These are phyloP conservation scores for Pythium aristosporum DNA, from an alignment of 352 stramenopile species.

Conservation along the genomic window DNA sequence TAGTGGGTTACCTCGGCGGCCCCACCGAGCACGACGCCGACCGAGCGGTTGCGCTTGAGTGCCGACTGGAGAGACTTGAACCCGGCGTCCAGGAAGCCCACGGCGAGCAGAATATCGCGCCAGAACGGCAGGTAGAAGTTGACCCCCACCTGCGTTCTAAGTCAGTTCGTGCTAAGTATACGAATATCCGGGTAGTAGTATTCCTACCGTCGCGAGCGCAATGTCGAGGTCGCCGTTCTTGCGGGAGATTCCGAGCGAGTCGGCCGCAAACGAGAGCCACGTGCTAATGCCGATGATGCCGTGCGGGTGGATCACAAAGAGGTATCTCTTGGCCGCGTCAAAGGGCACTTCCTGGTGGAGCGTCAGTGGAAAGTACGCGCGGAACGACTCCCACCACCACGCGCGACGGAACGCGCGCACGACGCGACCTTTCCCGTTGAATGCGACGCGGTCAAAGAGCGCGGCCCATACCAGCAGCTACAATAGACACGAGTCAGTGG, in stretches of 20 bases:
- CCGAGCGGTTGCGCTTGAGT: conserved; percentile 34
- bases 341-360: conserved; percentile 43
- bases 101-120: conserved; percentile 44
- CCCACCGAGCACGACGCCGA: conserved; percentile 41
- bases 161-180: too few relatives aligned
- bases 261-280: conserved; percentile 46
- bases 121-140: conserved; percentile 58
- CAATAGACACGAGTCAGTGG: neutral
- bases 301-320: conserved; percentile 55
- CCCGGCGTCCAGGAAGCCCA: conserved; percentile 55
- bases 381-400: conserved; percentile 43
- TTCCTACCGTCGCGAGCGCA: conserved; percentile 38
- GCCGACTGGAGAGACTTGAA: conserved; percentile 37
- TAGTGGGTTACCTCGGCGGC: conserved; percentile 37
- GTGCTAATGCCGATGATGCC: conserved; percentile 50
- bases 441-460: conserved; percentile 37
- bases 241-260: conserved; percentile 34
- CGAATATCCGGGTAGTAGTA: too few relatives aligned
- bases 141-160: conserved; percentile 30
- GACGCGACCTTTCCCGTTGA: conserved; percentile 41
- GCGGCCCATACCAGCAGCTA: conserved; percentile 36
- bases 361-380: conserved; percentile 41
- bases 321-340: conserved; percentile 32
- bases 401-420: conserved; percentile 31
- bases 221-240: conserved; percentile 46